Evolutionary conservation across 2,329 filamentous ascomycete species (phyloP), one percentile per base, ranked within the genome.

Genomic region (Aspergillus niger): DNA sequence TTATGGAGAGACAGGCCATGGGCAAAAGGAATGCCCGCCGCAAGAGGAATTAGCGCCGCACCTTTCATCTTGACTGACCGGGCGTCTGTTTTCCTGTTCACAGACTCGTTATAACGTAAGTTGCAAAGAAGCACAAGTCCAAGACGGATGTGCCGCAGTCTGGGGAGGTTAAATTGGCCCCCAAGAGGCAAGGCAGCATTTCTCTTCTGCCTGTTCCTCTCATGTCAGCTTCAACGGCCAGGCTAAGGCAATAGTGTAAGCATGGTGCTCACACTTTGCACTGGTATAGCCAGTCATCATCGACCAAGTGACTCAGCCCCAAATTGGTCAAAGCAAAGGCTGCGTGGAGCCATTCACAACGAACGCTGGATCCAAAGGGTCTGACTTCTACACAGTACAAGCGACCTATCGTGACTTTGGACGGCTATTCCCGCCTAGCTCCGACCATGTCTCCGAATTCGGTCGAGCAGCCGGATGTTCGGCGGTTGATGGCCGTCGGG

Each of bases 1-100:
- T 59, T 49, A 24, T 63, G 59, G 6, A 63, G 54, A 28, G 51
- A 56, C 5, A 63, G 41, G 1, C 48, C 63, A 57, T 20, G 36
- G n/a, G 41, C 24, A 11, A 17, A 43, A 13, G 24, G 17, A 24
- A 44, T 17, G 8, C 41, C 39, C 53, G 39, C 53, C 15, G 44
- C 17, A 17, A 55, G 8, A 11, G 53, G 17, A 10, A 55, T 17
- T 6, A 55, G 17, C 8, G 11, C 10, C 8, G 53, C 39, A 24
- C 53, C 53, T 22, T 39, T 17, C 53, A 55, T 55, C 22, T 26
- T 54, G 51, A 36, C n/a, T 3, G 8, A 36, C 3, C 7, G 4
- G 1, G 17, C 13, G 5, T 10, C 20, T 13, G 30, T 15, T 24
- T 8, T 8, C 13, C 13, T 22, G 30, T 36, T 13, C 15, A 11